phyloP scores from a whole-genome alignment of 2,329 filamentous ascomycete genomes.

The Alternaria novae-zelandiae region DNA sequence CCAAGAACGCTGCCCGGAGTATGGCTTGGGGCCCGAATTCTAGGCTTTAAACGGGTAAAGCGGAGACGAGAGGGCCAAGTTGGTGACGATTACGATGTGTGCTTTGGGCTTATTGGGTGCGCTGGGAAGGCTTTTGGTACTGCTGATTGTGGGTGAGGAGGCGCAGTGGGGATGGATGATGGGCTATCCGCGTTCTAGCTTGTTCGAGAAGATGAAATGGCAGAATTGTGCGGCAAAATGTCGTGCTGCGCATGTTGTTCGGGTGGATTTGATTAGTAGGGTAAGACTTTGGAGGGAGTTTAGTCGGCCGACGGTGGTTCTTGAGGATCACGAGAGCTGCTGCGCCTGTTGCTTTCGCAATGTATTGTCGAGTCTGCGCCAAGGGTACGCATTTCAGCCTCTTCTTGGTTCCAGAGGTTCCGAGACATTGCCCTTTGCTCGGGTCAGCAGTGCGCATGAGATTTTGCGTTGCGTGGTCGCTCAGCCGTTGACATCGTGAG shows the following conservation, averaged over 20 bases:
- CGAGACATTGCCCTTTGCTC: background rate
- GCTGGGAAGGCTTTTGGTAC: background rate
- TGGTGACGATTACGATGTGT: background rate
- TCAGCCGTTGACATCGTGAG: background rate
- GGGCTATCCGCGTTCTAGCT: background rate
- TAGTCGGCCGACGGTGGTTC: background rate
- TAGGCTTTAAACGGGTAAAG: slow-evolving; percentile 3
- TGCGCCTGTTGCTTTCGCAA: slow-evolving; percentile 4
- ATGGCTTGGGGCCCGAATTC: background rate
- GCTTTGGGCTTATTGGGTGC: background rate
- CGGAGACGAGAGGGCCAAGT: background rate
- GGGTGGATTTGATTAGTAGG: background rate
- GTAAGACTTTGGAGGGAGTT: background rate
- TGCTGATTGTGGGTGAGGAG: slow-evolving; percentile 5
- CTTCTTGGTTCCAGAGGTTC: background rate
- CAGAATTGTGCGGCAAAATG: background rate
- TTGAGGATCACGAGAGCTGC: background rate
- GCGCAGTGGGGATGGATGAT: slow-evolving; percentile 1
- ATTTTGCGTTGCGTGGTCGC: background rate
- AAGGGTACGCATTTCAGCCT: background rate
- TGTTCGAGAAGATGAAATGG: background rate
- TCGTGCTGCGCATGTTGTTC: background rate
- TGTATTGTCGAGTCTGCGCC: background rate
- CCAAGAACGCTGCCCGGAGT: slow-evolving; percentile 4
- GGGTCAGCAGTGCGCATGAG: background rate